Conservation (phyloP, 2,329 filamentous ascomycete species). For the Fusarium sp. region DNA sequence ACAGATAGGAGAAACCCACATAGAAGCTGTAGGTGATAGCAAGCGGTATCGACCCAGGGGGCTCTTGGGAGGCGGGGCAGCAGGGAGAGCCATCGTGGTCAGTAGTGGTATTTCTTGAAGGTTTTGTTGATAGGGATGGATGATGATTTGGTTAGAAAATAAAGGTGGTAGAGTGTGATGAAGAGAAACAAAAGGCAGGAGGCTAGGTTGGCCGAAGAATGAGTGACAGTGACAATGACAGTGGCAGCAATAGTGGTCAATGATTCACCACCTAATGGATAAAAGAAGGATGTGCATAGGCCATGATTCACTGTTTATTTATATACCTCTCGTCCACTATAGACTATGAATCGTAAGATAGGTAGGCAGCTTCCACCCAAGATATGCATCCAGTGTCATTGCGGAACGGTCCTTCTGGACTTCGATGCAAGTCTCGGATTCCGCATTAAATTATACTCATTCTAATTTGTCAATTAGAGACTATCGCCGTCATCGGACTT, state of each 20-base stretch:
- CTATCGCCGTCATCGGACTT: neutral
- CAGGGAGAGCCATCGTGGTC: constrained; percentile 46
- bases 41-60: constrained; percentile 73
- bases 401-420: constrained; percentile 13
- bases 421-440: neutral
- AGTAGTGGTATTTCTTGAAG: neutral
- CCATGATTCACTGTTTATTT: neutral
- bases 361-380: neutral
- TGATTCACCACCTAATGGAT: neutral
- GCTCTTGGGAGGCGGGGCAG: constrained; percentile 65
- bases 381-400: neutral
- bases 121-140: neutral
- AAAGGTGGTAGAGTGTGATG: neutral
- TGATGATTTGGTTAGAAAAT: neutral
- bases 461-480: neutral
- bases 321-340: neutral
- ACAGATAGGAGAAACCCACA: constrained; percentile 75
- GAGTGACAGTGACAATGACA: neutral
- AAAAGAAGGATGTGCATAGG: neutral
- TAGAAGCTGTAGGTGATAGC: constrained; percentile 72
- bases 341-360: neutral
- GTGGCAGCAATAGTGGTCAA: neutral
- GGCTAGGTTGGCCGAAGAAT: neutral
- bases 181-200: neutral
- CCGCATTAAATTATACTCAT: neutral